phyloP scores from a whole-genome alignment of 345 rosid genomes.

The Pistacia integerrima region DNA sequence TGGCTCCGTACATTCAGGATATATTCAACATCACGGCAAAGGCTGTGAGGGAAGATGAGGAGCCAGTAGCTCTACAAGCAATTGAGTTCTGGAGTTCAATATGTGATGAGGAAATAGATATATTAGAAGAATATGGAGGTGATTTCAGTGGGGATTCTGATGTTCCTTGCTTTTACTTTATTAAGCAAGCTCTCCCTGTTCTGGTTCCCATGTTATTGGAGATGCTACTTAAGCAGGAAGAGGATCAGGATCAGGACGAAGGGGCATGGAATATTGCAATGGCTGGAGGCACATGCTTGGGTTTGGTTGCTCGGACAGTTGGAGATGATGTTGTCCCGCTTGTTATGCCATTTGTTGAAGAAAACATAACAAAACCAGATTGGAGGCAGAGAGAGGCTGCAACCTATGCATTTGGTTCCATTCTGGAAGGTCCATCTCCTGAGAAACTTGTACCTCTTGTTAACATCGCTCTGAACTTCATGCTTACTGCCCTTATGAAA shows the following conservation, averaged over 20 bases:
- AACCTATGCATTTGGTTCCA: conserved; percentile 70
- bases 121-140: conserved; percentile 41
- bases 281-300: conserved; percentile 72
- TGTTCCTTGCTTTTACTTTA: conserved; percentile 42
- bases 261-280: conserved; percentile 42
- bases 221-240: conserved; percentile 39
- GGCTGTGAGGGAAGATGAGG: conserved; percentile 36
- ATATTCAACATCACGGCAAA: conserved; percentile 35
- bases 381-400: conserved; percentile 75
- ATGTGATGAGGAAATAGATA: conserved; percentile 41
- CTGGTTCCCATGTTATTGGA: conserved; percentile 35
- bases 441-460: conserved; percentile 56
- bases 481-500: conserved; percentile 55
- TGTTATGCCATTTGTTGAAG: conserved; percentile 70
- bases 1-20: conserved; percentile 32
- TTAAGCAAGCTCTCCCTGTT: conserved; percentile 36
- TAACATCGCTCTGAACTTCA: conserved; percentile 55
- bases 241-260: conserved; percentile 39
- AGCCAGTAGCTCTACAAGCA: conserved; percentile 36
- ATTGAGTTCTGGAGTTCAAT: conserved; percentile 40
- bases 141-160: conserved; percentile 44
- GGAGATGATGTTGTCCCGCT: conserved; percentile 68
- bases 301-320: conserved; percentile 68
- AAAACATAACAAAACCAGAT: conserved; percentile 64
- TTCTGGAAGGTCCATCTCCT: conserved; percentile 67